Evolutionary conservation across 2,329 filamentous ascomycete species (phyloP), one percentile per base, ranked within the genome.

Genomic region (Fusarium scirpi): DNA sequence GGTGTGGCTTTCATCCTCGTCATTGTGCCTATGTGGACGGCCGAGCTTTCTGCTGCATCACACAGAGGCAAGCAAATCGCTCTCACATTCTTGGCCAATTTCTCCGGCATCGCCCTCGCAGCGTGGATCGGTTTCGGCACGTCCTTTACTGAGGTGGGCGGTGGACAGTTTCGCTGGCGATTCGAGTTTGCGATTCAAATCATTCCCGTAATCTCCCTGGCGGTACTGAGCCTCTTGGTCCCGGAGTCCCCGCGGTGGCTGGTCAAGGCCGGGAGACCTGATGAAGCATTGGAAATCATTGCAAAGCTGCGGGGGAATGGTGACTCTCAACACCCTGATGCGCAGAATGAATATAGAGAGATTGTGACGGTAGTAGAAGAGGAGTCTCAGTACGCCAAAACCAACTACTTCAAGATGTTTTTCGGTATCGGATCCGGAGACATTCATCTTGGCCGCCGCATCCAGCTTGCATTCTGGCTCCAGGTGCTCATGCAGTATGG

Each of bases 1-100:
- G 85, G 85, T 16, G 85, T 84, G n/a, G 85, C 85, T 43, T 83
- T 80, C 74, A 75, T 85, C 69, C 84, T 81, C 24, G 84, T 81
- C 34, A 85, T 85, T 67, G 82, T 82, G 2, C 84, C 84, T 4
- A 82, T 84, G 6, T 76, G 84, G 53, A 80, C 85, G n/a, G 81
- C 83, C 1, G 84, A 86, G 69, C 81, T 81, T 3, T 84, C 84
- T 8, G 78, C 80, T 8, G 82, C 83, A 18, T 81, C 84, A 49
- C 80, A 63, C 27, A 48, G 85, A 15, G 85, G 85, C 55, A 80
- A 79, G 5, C 82, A 77, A 30, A 76, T 85, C 20, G 83, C 81
- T 15, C 81, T 84, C 47, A 82, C 84, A 20, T 86, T 86, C 72
- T 82, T 85, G 59, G 82, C 83, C 30, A 85, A 86, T 69, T 85